Percentiles rank a stretch among this genome's conserved stretches.
Conservation (phyloP, 1,139 yeast genomes). For the Zhuliangozyma blackwelliae region DNA sequence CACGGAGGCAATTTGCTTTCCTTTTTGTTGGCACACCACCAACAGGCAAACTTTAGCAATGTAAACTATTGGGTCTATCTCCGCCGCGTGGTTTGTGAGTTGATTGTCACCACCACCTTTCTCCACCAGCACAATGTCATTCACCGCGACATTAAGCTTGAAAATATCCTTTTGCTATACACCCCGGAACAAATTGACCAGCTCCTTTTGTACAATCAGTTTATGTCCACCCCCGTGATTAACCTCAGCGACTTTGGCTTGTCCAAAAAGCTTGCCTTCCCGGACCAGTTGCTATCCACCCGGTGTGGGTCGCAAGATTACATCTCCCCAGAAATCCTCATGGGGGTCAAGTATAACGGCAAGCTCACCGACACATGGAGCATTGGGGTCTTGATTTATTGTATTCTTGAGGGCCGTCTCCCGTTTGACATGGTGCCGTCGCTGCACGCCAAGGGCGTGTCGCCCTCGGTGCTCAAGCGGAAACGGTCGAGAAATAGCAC, state of each 20-base stretch:
- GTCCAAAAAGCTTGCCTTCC: slow-evolving; percentile 60
- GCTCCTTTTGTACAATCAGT: slow-evolving; percentile 3
- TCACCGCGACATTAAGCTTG: slow-evolving; percentile 86
- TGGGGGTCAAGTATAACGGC: slow-evolving; percentile 91
- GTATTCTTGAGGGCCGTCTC: slow-evolving; percentile 74
- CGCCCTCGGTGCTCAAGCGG: slow-evolving; percentile 47
- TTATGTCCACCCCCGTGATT: slow-evolving; percentile 28
- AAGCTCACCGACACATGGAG: slow-evolving; percentile 92
- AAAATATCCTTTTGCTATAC: slow-evolving; percentile 60
- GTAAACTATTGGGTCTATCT: slow-evolving; percentile 41
- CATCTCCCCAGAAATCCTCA: slow-evolving; percentile 85
- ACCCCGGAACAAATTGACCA: slow-evolving; percentile 13
- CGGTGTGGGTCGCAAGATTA: slow-evolving; percentile 96
- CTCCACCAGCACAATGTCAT: slow-evolving; percentile 65
- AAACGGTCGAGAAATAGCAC: slow-evolving; percentile 53
- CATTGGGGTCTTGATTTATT: slow-evolving; percentile 81
- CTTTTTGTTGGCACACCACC: slow-evolving; percentile 40
- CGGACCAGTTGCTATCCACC: slow-evolving; percentile 64
- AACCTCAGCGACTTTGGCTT: slow-evolving; percentile 87
- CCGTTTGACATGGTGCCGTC: slow-evolving; percentile 74
- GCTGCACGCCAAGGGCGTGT: slow-evolving; percentile 29
- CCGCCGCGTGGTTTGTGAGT: slow-evolving; percentile 63
- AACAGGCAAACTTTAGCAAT: slow-evolving; percentile 13
- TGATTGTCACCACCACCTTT: slow-evolving; percentile 65
- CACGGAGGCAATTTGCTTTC: slow-evolving; percentile 81